phyloP scores from a whole-genome alignment of 352 stramenopile genomes.

The Halophytophthora batemanensis region DNA sequence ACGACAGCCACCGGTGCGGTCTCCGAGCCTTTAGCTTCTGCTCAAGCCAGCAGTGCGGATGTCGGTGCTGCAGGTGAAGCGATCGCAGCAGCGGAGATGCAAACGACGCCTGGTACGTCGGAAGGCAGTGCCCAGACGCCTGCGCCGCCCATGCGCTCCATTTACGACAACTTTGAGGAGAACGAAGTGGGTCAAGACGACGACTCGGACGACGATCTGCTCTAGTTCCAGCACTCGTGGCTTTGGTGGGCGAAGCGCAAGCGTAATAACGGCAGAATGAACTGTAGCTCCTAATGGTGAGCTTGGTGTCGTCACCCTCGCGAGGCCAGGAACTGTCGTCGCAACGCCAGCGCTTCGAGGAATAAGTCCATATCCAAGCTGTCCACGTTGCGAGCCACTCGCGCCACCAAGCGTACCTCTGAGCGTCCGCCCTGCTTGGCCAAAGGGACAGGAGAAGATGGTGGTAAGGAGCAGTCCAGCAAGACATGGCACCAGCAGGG shows the following conservation, averaged over 20 bases:
- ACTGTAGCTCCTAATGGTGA: neutral
- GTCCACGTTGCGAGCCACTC: slow-evolving; percentile 75
- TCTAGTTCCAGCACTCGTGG: slow-evolving; percentile 24
- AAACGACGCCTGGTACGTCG: neutral
- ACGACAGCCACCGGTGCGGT: neutral
- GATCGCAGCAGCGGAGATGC: slow-evolving; percentile 1
- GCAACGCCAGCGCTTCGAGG: slow-evolving; percentile 60
- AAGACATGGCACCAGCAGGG: neutral
- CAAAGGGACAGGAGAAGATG: neutral
- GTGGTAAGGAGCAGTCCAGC: slow-evolving; percentile 1
- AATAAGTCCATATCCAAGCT: slow-evolving; percentile 81
- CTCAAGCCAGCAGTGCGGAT: slow-evolving; percentile 1
- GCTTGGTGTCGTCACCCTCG: neutral
- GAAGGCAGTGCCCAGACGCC: neutral
- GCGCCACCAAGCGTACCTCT: slow-evolving; percentile 62
- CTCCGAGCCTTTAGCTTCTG: neutral
- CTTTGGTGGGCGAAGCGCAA: neutral
- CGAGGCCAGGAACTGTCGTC: slow-evolving; percentile 68
- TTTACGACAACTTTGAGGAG: slow-evolving; percentile 74
- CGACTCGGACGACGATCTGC: slow-evolving; percentile 67
- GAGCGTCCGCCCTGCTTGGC: slow-evolving; percentile 9
- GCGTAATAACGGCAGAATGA: neutral
- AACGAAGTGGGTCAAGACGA: slow-evolving; percentile 37
- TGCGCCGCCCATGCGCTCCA: slow-evolving; percentile 29
- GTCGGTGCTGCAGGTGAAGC: slow-evolving; percentile 1